phyloP scores from a whole-genome alignment of 1,139 yeast genomes.

The Yamadazyma atlantica region DNA sequence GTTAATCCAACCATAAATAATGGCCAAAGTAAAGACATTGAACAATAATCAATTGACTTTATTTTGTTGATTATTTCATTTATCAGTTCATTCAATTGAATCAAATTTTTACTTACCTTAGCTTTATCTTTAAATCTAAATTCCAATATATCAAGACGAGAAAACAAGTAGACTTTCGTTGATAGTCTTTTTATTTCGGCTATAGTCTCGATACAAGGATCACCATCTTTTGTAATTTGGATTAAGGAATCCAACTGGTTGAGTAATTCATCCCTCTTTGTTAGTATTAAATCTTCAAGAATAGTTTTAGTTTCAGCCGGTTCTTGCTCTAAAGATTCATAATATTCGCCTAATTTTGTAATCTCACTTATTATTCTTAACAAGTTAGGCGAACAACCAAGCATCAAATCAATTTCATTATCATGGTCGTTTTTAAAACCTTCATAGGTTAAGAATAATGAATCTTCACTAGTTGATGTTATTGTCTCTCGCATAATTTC shows the following conservation, averaged over 20 bases:
- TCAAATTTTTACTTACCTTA: background rate
- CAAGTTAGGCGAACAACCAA: slow-evolving; percentile 38
- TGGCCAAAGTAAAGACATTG: slow-evolving; percentile 39
- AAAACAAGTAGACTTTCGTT: slow-evolving; percentile 31
- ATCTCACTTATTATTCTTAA: slow-evolving; percentile 31
- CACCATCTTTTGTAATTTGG: slow-evolving; percentile 6
- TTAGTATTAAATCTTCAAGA: slow-evolving; percentile 9
- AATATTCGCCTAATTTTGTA: slow-evolving; percentile 31
- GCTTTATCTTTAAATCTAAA: slow-evolving; percentile 4
- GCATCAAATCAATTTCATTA: slow-evolving; percentile 30
- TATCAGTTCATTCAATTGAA: slow-evolving; percentile 5
- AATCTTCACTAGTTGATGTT: slow-evolving; percentile 4
- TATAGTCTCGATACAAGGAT: slow-evolving; percentile 17
- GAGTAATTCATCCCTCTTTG: slow-evolving; percentile 6
- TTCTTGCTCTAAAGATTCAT: slow-evolving; percentile 27
- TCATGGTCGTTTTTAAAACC: slow-evolving; percentile 28
- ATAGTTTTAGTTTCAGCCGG: slow-evolving; percentile 4
- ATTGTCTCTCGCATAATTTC: slow-evolving; percentile 44
- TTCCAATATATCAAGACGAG: slow-evolving; percentile 26
- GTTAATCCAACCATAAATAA: slow-evolving; percentile 34
- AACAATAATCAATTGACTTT: slow-evolving; percentile 16
- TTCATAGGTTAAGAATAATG: slow-evolving; percentile 15
- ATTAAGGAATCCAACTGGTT: slow-evolving; percentile 9
- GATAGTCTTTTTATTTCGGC: slow-evolving; percentile 37
- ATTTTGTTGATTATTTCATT: slow-evolving; percentile 9